Conservation (phyloP, 2,329 filamentous ascomycete species). For the Seiridium cupressi region DNA sequence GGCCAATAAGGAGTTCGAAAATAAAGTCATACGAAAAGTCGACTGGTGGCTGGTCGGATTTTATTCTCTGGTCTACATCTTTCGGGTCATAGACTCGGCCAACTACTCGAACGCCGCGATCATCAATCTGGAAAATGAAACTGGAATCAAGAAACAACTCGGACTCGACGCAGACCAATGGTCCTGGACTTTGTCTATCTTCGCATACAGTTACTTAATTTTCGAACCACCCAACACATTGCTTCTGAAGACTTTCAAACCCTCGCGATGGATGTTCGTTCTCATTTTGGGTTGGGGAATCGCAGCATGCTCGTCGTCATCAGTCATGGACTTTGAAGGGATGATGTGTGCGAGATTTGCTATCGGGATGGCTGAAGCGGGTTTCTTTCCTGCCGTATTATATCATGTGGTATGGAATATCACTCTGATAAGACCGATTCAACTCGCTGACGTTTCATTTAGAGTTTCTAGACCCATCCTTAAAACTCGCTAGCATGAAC, state of each 20-base stretch:
- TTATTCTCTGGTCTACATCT: constrained; percentile 36
- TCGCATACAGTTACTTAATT: constrained; percentile 36
- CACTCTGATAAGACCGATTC: neutral
- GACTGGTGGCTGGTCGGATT: constrained; percentile 31
- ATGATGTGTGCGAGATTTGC: constrained; percentile 36
- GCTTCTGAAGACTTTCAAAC: constrained; percentile 31
- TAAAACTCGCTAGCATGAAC: too few species aligned
- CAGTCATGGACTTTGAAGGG: constrained; percentile 30
- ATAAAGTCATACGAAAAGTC: constrained; percentile 29
- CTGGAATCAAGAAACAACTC: constrained; percentile 36
- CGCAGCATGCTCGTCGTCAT: constrained; percentile 31
- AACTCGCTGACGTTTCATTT: neutral
- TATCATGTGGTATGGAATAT: constrained; percentile 23
- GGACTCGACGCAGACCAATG: constrained; percentile 29
- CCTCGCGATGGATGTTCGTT: constrained; percentile 33
- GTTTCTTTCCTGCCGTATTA: constrained; percentile 32
- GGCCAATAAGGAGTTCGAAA: constrained; percentile 21
- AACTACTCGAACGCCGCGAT: constrained; percentile 39
- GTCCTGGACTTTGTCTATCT: constrained; percentile 38
- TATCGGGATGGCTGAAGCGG: constrained; percentile 33
- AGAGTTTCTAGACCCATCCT: too few species aligned
- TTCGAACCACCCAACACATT: constrained; percentile 37
- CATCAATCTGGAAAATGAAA: constrained; percentile 36
- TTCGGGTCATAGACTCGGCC: constrained; percentile 35
- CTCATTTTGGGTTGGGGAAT: constrained; percentile 34